phyloP scores from a whole-genome alignment of 352 stramenopile species.

The Globisporangium nunn region DNA sequence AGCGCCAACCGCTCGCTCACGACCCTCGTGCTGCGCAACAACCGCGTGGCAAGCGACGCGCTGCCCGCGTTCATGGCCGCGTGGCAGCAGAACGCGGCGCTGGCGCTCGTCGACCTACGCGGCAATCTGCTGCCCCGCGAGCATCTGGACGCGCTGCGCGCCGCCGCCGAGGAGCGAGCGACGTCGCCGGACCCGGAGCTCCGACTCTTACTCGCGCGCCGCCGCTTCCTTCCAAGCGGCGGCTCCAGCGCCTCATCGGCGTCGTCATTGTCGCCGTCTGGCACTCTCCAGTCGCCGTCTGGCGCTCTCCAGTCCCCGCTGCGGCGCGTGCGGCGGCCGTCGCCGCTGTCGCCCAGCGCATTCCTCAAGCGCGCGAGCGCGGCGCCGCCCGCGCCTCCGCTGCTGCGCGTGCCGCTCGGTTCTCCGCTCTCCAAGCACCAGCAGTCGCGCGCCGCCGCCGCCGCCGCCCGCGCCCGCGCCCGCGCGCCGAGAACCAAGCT shows the following conservation, averaged over 20 bases:
- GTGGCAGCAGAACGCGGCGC: slow-evolving; percentile 32
- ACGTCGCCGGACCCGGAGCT: slow-evolving; percentile 27
- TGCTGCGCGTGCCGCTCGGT: slow-evolving; percentile 14
- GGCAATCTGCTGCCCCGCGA: slow-evolving; percentile 54
- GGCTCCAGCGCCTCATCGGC: neutral
- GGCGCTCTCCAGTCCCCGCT: neutral
- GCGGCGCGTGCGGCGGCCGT: neutral
- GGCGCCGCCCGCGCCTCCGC: neutral
- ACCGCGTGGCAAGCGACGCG: slow-evolving; percentile 50
- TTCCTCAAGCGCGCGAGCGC: slow-evolving; percentile 24
- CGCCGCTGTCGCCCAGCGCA: slow-evolving; percentile 38
- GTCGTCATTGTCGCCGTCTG: neutral
- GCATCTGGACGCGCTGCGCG: slow-evolving; percentile 22
- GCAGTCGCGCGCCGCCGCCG: neutral
- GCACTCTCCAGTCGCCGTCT: neutral
- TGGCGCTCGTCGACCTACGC: slow-evolving; percentile 36
- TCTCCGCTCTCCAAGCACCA: slow-evolving; percentile 12
- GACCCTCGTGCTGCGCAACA: slow-evolving; percentile 54
- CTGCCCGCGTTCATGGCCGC: slow-evolving; percentile 19
- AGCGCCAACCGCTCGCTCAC: slow-evolving; percentile 28
- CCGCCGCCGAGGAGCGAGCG: slow-evolving; percentile 22
- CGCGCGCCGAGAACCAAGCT: slow-evolving; percentile 3
- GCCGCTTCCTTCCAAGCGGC: slow-evolving; percentile 17
- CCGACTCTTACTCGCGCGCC: slow-evolving; percentile 38
- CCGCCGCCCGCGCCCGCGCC: neutral